A percentile compares a stretch with the other conserved stretches of the same genome.
Evolutionary conservation across 176 grass and related monocot species (phyloP).

Genomic region (bread wheat (Triticum aestivum)): IWGSC_CS_RefSeq_v2.1 NC_057813.1:704774329-704774828

Average conservation of each 20-base stretch:
- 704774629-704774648: too few relatives aligned
- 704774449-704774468: constrained; percentile 58
- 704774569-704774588: too few relatives aligned
- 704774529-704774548: constrained; percentile 65
- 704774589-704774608: neutral
- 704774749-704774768: too few relatives aligned
- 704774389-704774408: constrained; percentile 38
- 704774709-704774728: too few relatives aligned
- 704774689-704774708: too few relatives aligned
- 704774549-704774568: neutral
- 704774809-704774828: too few relatives aligned
- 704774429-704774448: constrained; percentile 76
- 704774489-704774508: constrained; percentile 45
- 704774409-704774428: constrained; percentile 68
- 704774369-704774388: constrained; percentile 39
- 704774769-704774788: too few relatives aligned
- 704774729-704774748: too few relatives aligned
- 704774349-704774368: constrained; percentile 70
- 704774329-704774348: constrained; percentile 41
- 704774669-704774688: too few relatives aligned
- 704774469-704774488: constrained; percentile 79
- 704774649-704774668: too few relatives aligned
- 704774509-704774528: constrained; percentile 50
- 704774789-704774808: too few relatives aligned
- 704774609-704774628: neutral